Evolutionary conservation across 139 green algal species (phyloP).

Genomic region (Closterium sp.): DNA sequence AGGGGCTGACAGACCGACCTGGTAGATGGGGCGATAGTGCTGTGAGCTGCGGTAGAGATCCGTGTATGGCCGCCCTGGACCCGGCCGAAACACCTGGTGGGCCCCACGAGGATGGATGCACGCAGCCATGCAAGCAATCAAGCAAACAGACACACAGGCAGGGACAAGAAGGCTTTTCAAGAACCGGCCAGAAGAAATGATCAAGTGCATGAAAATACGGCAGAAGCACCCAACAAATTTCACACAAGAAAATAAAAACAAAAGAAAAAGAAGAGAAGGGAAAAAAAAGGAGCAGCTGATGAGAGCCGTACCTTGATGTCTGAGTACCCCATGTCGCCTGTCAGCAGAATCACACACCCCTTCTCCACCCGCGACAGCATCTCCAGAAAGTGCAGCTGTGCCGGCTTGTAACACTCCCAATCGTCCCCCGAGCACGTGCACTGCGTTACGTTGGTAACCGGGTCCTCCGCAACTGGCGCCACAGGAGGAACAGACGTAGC

Average conservation of each 20-base stretch:
- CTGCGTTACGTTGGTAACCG: not conserved
- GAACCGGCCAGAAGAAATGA: not conserved
- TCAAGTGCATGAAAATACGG: no score
- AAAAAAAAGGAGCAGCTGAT: no score
- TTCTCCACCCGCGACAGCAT: slow-evolving; percentile 12
- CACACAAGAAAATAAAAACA: no score
- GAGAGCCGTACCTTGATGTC: slow-evolving; percentile 35
- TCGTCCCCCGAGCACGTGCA: slow-evolving; percentile 27
- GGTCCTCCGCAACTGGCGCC: not conserved
- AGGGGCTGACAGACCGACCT: not conserved
- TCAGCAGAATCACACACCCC: slow-evolving; percentile 36
- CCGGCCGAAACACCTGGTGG: slow-evolving; percentile 9
- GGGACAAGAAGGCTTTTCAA: not conserved
- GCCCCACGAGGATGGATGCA: not conserved
- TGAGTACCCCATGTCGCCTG: slow-evolving; percentile 31
- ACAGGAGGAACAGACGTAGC: not conserved
- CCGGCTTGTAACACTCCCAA: slow-evolving; percentile 45
- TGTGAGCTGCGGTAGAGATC: slow-evolving; percentile 28
- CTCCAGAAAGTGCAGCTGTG: slow-evolving; percentile 41
- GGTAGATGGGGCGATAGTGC: slow-evolving; percentile 5
- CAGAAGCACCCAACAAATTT: no score
- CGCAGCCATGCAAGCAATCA: no score
- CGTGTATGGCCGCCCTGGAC: slow-evolving; percentile 8
- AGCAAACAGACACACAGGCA: not conserved
- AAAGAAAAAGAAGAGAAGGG: no score